Base-by-base conservation (phyloP, 2,329 filamentous ascomycete genomes). In the Hymenoscyphus occultus region DNA sequence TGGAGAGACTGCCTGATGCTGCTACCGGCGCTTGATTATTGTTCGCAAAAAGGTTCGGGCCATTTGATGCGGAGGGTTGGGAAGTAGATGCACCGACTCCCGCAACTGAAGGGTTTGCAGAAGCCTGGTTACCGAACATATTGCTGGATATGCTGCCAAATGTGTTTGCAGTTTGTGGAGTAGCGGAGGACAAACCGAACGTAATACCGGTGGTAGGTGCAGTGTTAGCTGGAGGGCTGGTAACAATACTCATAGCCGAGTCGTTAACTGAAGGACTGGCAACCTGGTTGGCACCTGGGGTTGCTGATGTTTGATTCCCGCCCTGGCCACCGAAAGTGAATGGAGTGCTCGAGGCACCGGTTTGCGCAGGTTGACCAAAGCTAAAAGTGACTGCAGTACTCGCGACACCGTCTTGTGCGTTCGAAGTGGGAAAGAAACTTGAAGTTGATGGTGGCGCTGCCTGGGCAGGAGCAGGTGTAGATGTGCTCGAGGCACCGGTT, bases 341-440 rank as follows among this genome's bases (percentile, higher is more conserved):
- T 35, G 59, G 56, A 22, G 60, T 56, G 31, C 28, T 62, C 35
- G 64, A 6, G 19, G 65, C 59, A 32, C 64, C 61, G 39, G 42
- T 40, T 56, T 54, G 56, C 16, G 65, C 3, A 39, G 57, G 39
- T 40, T 40, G 40, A 56, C 59, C 64, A 56, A 68, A 70, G 10
- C 45, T 54, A 61, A 69, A 70, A 12, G 59, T 12, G 31, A 48
- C 39, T 57, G 65, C 10, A 32, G 56, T 39, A 39, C 14, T 9
- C 14, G 13, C 3, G 28, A 28, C 12, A 35, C 16, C 45, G 14
- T 10, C 16, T 16, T 22, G 31, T 54, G n/a, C n/a, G 19, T n/a
- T 13, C 9, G 48, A 4, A 22, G 48, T 2, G 14, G 64, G 22
- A 59, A 6, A 35, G 28, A 66, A 68, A 66, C 35, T 22, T 62